These are phyloP conservation scores for Suillus variegatus DNA, from an alignment of 768 basidiomycete genomes.

Conservation along the genomic window DNA sequence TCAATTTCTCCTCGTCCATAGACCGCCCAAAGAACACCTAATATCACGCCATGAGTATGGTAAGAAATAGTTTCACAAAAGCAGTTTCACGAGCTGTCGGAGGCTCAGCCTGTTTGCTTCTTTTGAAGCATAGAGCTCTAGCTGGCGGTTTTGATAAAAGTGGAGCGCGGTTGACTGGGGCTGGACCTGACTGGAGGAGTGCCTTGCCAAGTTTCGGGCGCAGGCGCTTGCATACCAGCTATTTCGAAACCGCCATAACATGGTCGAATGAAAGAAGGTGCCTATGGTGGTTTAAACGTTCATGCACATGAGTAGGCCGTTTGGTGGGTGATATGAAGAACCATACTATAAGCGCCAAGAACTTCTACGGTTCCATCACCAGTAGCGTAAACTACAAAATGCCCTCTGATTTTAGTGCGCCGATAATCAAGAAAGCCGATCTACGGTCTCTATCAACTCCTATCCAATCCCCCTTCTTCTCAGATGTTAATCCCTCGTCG, in stretches of 20 bases:
- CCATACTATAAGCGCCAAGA: neutral
- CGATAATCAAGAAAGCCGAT: conserved; percentile 79
- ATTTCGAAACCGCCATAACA: conserved; percentile 24
- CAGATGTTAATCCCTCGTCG: conserved; percentile 51
- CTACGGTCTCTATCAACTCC: conserved; percentile 79
- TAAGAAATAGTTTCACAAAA: conserved; percentile 9
- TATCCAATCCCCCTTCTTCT: conserved; percentile 67
- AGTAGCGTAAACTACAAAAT: conserved; percentile 42
- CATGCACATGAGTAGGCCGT: neutral
- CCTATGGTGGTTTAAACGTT: neutral
- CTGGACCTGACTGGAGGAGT: conserved; percentile 22
- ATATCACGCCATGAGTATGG: neutral
- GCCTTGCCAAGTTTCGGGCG: neutral
- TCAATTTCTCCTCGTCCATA: conserved; percentile 75
- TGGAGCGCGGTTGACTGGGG: conserved; percentile 46
- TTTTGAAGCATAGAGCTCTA: conserved; percentile 79
- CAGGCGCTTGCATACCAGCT: conserved; percentile 11
- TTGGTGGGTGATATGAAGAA: neutral
- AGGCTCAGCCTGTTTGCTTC: conserved; percentile 72
- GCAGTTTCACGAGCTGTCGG: conserved; percentile 66
- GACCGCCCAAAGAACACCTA: conserved; percentile 87
- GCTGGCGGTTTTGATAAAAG: conserved; percentile 83
- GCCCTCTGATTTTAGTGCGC: conserved; percentile 72
- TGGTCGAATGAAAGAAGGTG: conserved; percentile 17
- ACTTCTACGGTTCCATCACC: neutral